Evolutionary conservation across 768 basidiomycete genomes (phyloP).

Genomic region (Mycena haematopus): DNA sequence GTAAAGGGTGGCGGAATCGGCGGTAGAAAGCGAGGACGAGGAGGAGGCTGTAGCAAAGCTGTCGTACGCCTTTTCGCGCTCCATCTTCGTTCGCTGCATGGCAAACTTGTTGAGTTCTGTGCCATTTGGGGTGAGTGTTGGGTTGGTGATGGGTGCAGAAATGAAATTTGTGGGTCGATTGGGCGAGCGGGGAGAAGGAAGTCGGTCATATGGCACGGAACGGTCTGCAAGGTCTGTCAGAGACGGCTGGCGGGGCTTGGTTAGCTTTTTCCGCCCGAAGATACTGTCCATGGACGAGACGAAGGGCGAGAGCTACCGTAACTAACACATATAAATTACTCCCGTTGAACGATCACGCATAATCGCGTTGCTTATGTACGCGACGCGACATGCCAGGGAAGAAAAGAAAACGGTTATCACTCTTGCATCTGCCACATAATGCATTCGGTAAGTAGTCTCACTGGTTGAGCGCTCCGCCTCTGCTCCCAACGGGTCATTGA

Average conservation of each 20-base stretch:
- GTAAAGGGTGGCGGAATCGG: conserved; percentile 66
- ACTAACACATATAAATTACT: not conserved
- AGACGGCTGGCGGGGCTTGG: conserved; percentile 67
- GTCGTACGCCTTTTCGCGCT: conserved; percentile 61
- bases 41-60: conserved; percentile 51
- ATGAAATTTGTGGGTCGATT: conserved; percentile 62
- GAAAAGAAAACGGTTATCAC: too few relatives aligned
- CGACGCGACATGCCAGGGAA: not conserved
- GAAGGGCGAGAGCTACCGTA: conserved; percentile 4
- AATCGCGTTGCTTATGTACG: not conserved
- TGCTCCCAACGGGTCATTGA: not conserved
- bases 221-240: conserved; percentile 68
- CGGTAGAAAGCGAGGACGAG: conserved; percentile 54
- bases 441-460: too few relatives aligned
- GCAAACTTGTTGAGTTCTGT: conserved; percentile 73
- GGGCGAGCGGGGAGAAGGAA: conserved; percentile 65
- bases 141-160: conserved; percentile 86
- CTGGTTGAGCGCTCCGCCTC: conserved; percentile 15
- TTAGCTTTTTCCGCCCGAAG: conserved; percentile 61
- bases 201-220: conserved; percentile 77
- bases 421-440: too few relatives aligned
- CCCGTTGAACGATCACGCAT: too few relatives aligned
- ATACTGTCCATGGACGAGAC: conserved; percentile 62
- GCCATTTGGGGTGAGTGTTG: conserved; percentile 73
- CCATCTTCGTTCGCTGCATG: conserved; percentile 55